phyloP scores from a whole-genome alignment of 805 yeast genomes.

The Nakazawaea ernobii region DNA sequence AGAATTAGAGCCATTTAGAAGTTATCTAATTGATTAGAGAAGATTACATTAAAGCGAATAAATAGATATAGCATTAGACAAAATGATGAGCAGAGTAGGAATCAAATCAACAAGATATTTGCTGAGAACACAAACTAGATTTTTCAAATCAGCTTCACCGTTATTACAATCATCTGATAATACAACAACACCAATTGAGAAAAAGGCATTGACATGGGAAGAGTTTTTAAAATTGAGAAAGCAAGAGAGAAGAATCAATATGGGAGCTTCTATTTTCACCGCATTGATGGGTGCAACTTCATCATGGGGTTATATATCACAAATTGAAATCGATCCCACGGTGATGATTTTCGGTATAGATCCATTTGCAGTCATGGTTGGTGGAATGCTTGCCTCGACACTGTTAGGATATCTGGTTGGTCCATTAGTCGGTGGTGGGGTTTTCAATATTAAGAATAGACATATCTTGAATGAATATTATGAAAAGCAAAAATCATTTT shows the following conservation, averaged over 20 bases:
- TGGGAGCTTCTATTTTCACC: conserved; percentile 61
- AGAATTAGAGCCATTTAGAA: too few species aligned
- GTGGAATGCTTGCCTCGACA: conserved; percentile 67
- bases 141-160: neutral
- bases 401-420: conserved; percentile 78
- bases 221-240: conserved; percentile 74
- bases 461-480: conserved; percentile 40
- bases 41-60: too few species aligned
- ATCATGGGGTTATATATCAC: conserved; percentile 75
- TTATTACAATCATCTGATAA: conserved; percentile 19
- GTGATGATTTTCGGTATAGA: conserved; percentile 84
- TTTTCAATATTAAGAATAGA: conserved; percentile 55
- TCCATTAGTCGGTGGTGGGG: conserved; percentile 67
- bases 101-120: neutral
- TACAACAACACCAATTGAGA: neutral
- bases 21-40: too few species aligned
- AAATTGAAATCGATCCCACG: conserved; percentile 82
- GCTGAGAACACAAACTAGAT: neutral
- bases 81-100: neutral
- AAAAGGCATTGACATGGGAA: conserved; percentile 55
- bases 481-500: conserved; percentile 65
- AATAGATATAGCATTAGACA: neutral
- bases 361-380: conserved; percentile 75
- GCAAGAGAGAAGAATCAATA: conserved; percentile 65
- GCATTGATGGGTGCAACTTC: conserved; percentile 58